Evolutionary conservation across 2,329 filamentous ascomycete genomes (phyloP).

Genomic region (Phoma herbarum): DNA sequence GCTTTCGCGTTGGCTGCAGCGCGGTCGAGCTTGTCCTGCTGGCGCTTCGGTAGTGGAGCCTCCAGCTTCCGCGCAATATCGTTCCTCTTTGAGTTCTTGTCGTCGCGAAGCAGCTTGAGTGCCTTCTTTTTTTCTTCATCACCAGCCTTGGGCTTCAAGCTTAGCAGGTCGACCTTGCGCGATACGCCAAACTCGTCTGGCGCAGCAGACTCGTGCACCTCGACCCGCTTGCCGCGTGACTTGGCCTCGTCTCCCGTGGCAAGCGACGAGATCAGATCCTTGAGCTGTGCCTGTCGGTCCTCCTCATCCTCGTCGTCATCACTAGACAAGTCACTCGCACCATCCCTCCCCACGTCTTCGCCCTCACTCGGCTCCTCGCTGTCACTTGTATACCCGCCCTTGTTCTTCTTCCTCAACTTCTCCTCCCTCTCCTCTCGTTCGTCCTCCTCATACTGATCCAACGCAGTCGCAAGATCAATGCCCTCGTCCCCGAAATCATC

Average conservation of each 20-base stretch:
- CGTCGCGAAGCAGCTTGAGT: conserved; percentile 75
- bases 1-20: conserved; percentile 86
- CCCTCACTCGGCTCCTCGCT: conserved; percentile 61
- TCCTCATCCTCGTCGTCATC: conserved; percentile 56
- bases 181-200: conserved; percentile 68
- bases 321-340: conserved; percentile 60
- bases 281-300: conserved; percentile 69
- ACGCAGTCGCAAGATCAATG: conserved; percentile 68
- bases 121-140: conserved; percentile 81
- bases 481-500: conserved; percentile 70
- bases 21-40: conserved; percentile 86
- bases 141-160: conserved; percentile 75
- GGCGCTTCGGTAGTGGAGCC: conserved; percentile 82
- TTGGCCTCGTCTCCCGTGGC: conserved; percentile 52
- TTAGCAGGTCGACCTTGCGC: conserved; percentile 76
- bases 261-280: conserved; percentile 74
- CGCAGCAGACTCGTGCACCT: conserved; percentile 67
- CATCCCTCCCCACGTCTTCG: conserved; percentile 55
- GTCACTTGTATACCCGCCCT: conserved; percentile 58
- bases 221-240: conserved; percentile 46
- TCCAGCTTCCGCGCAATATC: conserved; percentile 75
- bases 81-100: conserved; percentile 65
- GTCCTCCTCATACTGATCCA: conserved; percentile 59
- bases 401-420: conserved; percentile 48
- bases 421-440: conserved; percentile 40